A percentile compares a stretch with the other conserved stretches of the same genome.
Conservation (phyloP, 257 asterid genomes). For the Linderniella brevidens region DNA sequence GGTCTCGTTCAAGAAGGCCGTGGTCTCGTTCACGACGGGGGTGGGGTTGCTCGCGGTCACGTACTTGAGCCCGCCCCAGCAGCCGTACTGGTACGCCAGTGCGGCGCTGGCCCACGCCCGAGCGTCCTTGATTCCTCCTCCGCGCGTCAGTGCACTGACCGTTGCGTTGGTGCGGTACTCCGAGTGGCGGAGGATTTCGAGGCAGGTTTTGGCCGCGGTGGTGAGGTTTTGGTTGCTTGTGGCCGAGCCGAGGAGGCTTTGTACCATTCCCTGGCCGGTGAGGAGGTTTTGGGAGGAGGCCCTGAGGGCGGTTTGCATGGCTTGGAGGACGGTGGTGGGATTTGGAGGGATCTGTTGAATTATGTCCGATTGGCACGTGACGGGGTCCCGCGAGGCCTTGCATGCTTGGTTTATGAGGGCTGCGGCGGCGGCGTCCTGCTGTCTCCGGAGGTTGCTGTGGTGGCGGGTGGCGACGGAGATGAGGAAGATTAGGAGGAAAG, state of each 20-base stretch:
- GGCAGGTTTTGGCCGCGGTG: slow-evolving; percentile 24
- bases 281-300: slow-evolving; percentile 19
- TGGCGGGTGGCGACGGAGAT: too few relatives aligned
- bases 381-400: slow-evolving; percentile 37
- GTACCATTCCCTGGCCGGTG: slow-evolving; percentile 23
- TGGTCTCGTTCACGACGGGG: slow-evolving; percentile 25
- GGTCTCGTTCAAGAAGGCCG: slow-evolving; percentile 21
- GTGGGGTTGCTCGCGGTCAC: slow-evolving; percentile 40
- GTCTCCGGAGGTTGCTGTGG: too few relatives aligned
- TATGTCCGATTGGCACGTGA: slow-evolving; percentile 14
- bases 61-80: slow-evolving; percentile 42
- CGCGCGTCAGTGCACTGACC: too few relatives aligned
- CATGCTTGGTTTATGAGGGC: slow-evolving; percentile 17
- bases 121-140: slow-evolving; percentile 28
- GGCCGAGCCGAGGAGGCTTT: slow-evolving; percentile 18
- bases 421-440: slow-evolving; percentile 14
- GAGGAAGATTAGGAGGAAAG: too few relatives aligned
- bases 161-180: slow-evolving; percentile 22
- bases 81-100: slow-evolving; percentile 33
- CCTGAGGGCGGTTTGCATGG: slow-evolving; percentile 26
- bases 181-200: slow-evolving; percentile 25
- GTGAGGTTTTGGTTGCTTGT: slow-evolving; percentile 24
- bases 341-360: slow-evolving; percentile 12
- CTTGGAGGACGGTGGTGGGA: slow-evolving; percentile 17
- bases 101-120: slow-evolving; percentile 67